phyloP scores from a whole-genome alignment of 108 stramenopile species.

The Asterionellopsis glacialis region DNA sequence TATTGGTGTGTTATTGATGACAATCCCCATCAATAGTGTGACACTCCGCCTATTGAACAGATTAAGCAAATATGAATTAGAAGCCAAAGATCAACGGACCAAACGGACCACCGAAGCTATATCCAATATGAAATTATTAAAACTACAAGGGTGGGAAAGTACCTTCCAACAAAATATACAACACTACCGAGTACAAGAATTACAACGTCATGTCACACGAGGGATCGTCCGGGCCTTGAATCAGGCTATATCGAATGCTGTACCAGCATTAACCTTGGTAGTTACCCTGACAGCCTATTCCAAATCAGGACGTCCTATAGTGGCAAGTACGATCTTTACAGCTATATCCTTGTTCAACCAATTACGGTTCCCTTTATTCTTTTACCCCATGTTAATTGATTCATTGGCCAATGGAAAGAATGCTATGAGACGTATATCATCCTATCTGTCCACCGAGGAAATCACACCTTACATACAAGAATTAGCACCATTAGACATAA shows the following conservation, averaged over 20 bases:
- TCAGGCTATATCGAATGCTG: constrained; percentile 63
- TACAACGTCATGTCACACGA: constrained; percentile 40
- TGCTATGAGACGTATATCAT: constrained; percentile 52
- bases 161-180: constrained; percentile 57
- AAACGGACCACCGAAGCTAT: constrained; percentile 75
- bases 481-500: constrained; percentile 12
- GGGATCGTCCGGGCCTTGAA: constrained; percentile 66
- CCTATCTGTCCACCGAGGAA: constrained; percentile 58
- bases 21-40: constrained; percentile 67
- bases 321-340: constrained; percentile 85
- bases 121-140: constrained; percentile 71
- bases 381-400: constrained; percentile 83
- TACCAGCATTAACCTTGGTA: constrained; percentile 65
- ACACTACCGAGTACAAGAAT: constrained; percentile 46
- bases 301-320: constrained; percentile 53
- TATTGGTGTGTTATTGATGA: constrained; percentile 50
- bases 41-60: constrained; percentile 56
- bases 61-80: constrained; percentile 47
- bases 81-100: constrained; percentile 69
- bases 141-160: constrained; percentile 68
- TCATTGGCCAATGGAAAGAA: constrained; percentile 70
- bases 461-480: constrained; percentile 57
- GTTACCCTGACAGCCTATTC: constrained; percentile 65
- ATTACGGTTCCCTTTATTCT: constrained; percentile 81
- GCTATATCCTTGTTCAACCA: constrained; percentile 93